phyloP scores from a whole-genome alignment of 2,329 filamentous ascomycete species.

The Reticulascus tulasneorum region DNA sequence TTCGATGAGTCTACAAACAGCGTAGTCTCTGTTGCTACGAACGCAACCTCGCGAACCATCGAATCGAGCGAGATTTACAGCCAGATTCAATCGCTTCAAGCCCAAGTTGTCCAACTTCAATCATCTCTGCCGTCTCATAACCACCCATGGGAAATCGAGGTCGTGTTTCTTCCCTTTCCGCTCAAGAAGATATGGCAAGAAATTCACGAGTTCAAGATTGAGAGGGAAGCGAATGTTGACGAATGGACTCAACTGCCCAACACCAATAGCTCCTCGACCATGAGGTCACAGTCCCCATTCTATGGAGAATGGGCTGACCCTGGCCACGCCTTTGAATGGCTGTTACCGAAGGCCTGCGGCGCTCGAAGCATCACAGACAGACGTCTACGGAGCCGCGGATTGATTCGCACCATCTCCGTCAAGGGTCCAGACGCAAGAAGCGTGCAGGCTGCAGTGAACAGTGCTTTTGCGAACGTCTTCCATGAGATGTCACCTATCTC shows the following conservation, averaged over 20 bases:
- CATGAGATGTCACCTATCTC: constrained; percentile 29
- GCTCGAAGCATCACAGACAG: constrained; percentile 60
- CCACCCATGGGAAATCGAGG: constrained; percentile 70
- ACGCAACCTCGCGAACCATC: constrained; percentile 30
- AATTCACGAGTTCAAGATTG: constrained; percentile 41
- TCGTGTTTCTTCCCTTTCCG: constrained; percentile 70
- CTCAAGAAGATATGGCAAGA: constrained; percentile 53
- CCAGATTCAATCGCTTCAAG: constrained; percentile 46
- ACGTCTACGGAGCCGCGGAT: constrained; percentile 69
- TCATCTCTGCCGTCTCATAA: constrained; percentile 56
- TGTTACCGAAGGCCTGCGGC: constrained; percentile 65
- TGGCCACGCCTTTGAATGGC: constrained; percentile 52
- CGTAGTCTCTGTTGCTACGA: constrained; percentile 43
- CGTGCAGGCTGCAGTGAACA: constrained; percentile 59
- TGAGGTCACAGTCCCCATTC: constrained; percentile 45
- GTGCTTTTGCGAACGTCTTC: constrained; percentile 58
- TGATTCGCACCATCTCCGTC: constrained; percentile 62
- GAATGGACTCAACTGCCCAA: constrained; percentile 54
- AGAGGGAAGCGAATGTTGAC: constrained; percentile 31
- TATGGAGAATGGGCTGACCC: constrained; percentile 43
- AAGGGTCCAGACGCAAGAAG: constrained; percentile 62
- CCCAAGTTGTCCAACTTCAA: constrained; percentile 54
- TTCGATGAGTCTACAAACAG: constrained; percentile 42
- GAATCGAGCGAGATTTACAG: constrained; percentile 44
- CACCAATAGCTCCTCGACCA: constrained; percentile 38